phyloP scores from a whole-genome alignment of 768 basidiomycete species.

The Crassisporium funariophilum region DNA sequence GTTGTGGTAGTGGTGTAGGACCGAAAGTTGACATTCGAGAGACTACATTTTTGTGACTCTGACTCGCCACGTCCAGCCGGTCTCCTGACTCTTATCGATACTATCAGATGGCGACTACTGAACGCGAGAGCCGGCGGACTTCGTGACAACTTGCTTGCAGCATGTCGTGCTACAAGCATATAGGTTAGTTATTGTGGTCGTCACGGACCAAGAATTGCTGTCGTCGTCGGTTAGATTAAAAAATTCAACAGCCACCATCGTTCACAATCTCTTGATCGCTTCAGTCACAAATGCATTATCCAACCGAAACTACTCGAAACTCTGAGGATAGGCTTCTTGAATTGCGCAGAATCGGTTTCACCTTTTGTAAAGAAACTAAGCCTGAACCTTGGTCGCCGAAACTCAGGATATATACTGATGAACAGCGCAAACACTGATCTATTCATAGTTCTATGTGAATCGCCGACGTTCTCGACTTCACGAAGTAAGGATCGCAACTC shows the following conservation, averaged over 20 bases:
- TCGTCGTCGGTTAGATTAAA: conserved; percentile 13
- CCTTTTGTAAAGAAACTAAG: too few species aligned
- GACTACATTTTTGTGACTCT: conserved; percentile 27
- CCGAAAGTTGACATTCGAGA: conserved; percentile 14
- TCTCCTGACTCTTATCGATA: conserved; percentile 44
- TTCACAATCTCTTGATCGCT: conserved; percentile 6
- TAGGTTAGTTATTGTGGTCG: too few species aligned
- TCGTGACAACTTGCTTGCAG: conserved; percentile 23
- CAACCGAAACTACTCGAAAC: too few species aligned
- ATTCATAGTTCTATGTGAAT: too few species aligned
- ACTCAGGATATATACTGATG: too few species aligned
- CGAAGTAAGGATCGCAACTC: too few species aligned
- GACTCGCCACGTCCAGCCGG: conserved; percentile 39
- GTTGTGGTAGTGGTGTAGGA: conserved; percentile 24
- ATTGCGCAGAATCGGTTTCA: too few species aligned
- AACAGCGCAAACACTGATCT: too few species aligned
- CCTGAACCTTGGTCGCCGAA: too few species aligned
- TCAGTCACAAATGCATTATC: too few species aligned
- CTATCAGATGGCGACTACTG: conserved; percentile 30
- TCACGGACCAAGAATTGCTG: conserved; percentile 9
- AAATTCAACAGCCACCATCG: conserved; percentile 9
- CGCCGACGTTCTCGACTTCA: too few species aligned
- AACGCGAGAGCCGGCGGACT: conserved; percentile 19
- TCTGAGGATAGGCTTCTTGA: too few species aligned
- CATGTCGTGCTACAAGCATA: conserved; percentile 35